Evolutionary conservation across 805 yeast species (phyloP), one percentile per base, ranked within the genome.

Genomic region (Ogataea salicorniae): DNA sequence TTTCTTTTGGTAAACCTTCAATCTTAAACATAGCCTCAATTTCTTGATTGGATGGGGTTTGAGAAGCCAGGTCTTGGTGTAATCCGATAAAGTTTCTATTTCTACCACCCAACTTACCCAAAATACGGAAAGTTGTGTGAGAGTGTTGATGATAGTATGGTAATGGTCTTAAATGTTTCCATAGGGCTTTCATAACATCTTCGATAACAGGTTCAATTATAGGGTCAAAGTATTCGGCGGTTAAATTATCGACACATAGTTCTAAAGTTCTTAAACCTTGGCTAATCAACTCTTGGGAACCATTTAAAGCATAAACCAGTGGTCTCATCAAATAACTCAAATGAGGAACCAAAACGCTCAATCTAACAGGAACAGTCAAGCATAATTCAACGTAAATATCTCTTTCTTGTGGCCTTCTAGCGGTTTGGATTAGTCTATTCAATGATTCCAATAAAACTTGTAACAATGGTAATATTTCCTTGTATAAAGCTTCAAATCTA

Each of bases 141-240:
- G 96, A 85, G 55, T 91, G 96, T 54, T 89, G 95, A 57, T 94
- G 98, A 55, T 87, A 88, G 62, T 89, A 90, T 0, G 99, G 98
- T 34, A 91, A 76, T 1, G 99, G 99, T 58, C 83, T 83, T 55
- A 94, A 68, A 57, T 92, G 94, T 52, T 80, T 83, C 92, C 97
- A 94, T 34, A 94, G 72, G 0, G 97, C 96, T 36, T 84, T 83
- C 88, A 91, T 87, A 1, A 95, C 90, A 56, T 94, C 97, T 50
- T 87, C 95, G 46, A 92, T 83, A 2, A 91, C 97, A 0, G 99
- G 98, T 60, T 91, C 97, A 50, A 94, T 83, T 62, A 94, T 91
- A 2, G 99, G 98, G 59, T 94, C 99, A 65, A 94, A 90, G 64
- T 91, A 94, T 54, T 91, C 96, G 0, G 98, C 95, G 0, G 98